Evolutionary conservation across 345 rosid species (phyloP), one percentile per base, ranked within the genome.

Genomic region (Brassica carinata): DNA sequence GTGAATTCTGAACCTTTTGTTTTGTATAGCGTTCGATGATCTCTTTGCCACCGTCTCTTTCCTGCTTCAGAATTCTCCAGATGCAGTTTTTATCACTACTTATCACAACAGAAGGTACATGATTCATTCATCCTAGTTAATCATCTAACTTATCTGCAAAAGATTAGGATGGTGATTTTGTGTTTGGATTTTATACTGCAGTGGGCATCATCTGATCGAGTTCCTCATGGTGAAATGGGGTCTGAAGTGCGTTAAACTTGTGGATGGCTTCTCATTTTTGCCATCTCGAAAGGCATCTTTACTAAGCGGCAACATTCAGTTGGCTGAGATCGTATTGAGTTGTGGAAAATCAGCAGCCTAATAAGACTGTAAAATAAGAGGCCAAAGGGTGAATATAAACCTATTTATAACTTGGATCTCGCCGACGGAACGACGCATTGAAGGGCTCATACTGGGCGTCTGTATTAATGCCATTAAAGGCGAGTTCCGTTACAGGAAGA

Each of bases 171-270:
- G 63, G 1, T 7, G 43, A 80, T 51, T 19, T 23, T 14, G 27
- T 48, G 5, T 27, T 13, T 1, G 0, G 48, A 0, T 73, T 67
- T 59, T 11, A 14, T 64, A 53, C 19, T 86, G 77, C 88, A 92
- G 98, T 40, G 97, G 98, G 53, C 97, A 94, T 85, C 95, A 91
- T 88, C 95, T 94, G 59, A 89, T 94, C 61, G 95, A 90, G 84
- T 91, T 94, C 83, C 80, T 92, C 83, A 90, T 94, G 97, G 88
- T 79, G 75, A 92, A 92, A 83, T 94, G 97, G 98, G 88, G 92
- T 51, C 81, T 94, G 61, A 92, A 88, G 84, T 91, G 97, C 64
- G 78, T 85, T 55, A 91, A 91, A 82, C 92, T 94, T 57, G 64
- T 88, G 19, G 98, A 92, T 63, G 91, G 94, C 34, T 92, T 90